Evolutionary conservation across 2,329 filamentous ascomycete genomes (phyloP), one percentile per base, ranked within the genome.

Genomic region (Teratosphaeria viscida): DNA sequence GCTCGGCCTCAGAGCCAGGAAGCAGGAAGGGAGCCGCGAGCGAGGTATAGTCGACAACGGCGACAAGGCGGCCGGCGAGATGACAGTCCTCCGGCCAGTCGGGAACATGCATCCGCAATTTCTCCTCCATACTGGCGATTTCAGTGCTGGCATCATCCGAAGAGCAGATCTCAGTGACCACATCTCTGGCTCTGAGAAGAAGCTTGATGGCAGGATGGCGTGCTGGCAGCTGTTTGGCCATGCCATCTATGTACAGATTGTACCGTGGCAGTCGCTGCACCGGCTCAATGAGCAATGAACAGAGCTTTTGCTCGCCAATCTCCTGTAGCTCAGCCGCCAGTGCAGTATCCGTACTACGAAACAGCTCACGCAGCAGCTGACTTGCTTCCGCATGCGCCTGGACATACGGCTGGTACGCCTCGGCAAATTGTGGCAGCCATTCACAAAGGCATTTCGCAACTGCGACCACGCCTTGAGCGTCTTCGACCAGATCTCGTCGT

Each of bases 111-210:
- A 66, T 58, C 4, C 64, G 65, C 55, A 96, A 77, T 52, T 89
- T 85, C 65, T 85, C 87, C 37, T 87, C 82, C 53, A 90, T 80
- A 65, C 89, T 88, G 10, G 86, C 85, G 65, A 90, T 88, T 68
- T 90, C 87, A 2, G 78, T 75, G 73, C 79, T 68, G 68, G 88
- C 71, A 76, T 88, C 81, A 67, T 96, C 92, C 76, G 96, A 86
- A 16, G 92, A 95, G 74, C 94, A 99, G 52, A 99, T 99, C 58
- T 95, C 94, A 23, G 92, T 91, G 65, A 99, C 91, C 57, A 96
- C 89, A 72, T 97, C 94, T 65, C 92, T 83, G 0, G 94, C 92
- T 71, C 90, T 92, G 52, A 96, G 82, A 75, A 99, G 86, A 2
- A 82, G 81, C 65, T 88, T 87, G 57, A 96, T 80, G 0, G 92